Base-by-base conservation (phyloP, 805 yeast species). In the Candida golubevii region DNA sequence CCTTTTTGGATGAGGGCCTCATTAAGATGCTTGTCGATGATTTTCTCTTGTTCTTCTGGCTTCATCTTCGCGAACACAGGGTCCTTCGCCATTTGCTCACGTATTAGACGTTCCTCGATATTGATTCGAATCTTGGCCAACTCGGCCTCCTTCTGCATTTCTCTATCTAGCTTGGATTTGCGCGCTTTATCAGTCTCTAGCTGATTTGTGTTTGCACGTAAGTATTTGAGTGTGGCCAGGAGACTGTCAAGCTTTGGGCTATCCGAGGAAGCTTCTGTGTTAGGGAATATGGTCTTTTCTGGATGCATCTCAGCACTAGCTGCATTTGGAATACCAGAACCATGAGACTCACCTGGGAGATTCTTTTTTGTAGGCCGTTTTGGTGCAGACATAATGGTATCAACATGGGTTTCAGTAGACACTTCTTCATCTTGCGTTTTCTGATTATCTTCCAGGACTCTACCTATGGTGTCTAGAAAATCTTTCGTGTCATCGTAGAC, bases 401-500 rank as follows among this genome's bases (percentile, higher is more conserved):
- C n/a, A 12, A 29, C 32, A 29, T 29, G 4, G n/a, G 32, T 29
- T 11, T 12, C n/a, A 29, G 32, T 6, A 12, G 6, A 10, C 4
- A 11, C n/a, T 29, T 10, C 11, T 3, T 29, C 6, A 29, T 29
- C 32, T 11, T 12, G 6, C n/a, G n/a, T 11, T 29, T 11, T 29
- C 3, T 10, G n/a, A 3, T 10, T 29, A 4, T 10, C 4, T 10
- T 29, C 32, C n/a, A 10, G 32, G 32, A 29, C 6, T 29, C 4
- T 12, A 4, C 32, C 39, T 10, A 66, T 49, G 4, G 56, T 51
- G 23, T 53, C 60, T 37, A 72, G 53, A 46, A 74, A 72, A 29
- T 71, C 77, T 27, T 60, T 59, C 1, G 75, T 75, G 23, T 68
- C 75, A 51, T 76, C 55, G 26, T 50, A 58, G 3, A 58, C 54